A percentile compares a stretch with the other conserved stretches of the same genome.
Evolutionary conservation across 495 filamentous ascomycete genomes (phyloP).

Genomic region (Cercophora scortea): DNA sequence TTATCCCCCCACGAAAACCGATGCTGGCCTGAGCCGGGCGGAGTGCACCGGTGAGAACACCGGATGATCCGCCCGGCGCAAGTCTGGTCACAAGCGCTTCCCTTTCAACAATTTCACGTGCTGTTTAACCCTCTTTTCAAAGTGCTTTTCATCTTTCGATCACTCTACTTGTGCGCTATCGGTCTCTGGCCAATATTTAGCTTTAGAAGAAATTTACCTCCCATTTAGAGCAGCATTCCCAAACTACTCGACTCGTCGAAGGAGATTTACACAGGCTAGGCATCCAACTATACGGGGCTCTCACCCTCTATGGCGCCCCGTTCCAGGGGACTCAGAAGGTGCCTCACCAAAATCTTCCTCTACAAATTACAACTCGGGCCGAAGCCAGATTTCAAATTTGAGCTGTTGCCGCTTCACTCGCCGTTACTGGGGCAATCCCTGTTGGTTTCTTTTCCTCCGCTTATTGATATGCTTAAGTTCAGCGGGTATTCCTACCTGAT

Average conservation of each 20-base stretch:
- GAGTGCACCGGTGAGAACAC: conserved; percentile 50
- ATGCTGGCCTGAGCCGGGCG: conserved; percentile 51
- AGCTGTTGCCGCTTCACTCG: background rate
- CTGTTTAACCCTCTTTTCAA: conserved; percentile 69
- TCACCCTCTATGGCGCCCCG: conserved; percentile 55
- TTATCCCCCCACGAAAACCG: conserved; percentile 51
- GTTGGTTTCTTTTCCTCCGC: conserved; percentile 68
- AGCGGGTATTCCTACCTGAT: conserved; percentile 64
- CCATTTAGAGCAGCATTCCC: conserved; percentile 65
- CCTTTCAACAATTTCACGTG: conserved; percentile 72
- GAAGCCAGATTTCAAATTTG: background rate
- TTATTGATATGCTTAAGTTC: conserved; percentile 75
- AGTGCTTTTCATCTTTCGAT: conserved; percentile 68
- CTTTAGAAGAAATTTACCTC: conserved; percentile 66
- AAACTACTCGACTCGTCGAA: conserved; percentile 64
- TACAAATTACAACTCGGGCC: conserved; percentile 48
- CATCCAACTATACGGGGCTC: conserved; percentile 47
- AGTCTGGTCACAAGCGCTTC: conserved; percentile 62
- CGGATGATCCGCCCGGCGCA: conserved; percentile 45
- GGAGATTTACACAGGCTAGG: conserved; percentile 47
- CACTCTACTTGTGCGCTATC: conserved; percentile 69
- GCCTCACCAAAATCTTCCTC: conserved; percentile 52
- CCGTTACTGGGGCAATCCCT: conserved; percentile 49
- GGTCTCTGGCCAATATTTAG: conserved; percentile 65
- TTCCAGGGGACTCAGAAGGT: conserved; percentile 55